Evolutionary conservation across 2,329 filamentous ascomycete genomes (phyloP).

Genomic region (Diaporthe sp.): DNA sequence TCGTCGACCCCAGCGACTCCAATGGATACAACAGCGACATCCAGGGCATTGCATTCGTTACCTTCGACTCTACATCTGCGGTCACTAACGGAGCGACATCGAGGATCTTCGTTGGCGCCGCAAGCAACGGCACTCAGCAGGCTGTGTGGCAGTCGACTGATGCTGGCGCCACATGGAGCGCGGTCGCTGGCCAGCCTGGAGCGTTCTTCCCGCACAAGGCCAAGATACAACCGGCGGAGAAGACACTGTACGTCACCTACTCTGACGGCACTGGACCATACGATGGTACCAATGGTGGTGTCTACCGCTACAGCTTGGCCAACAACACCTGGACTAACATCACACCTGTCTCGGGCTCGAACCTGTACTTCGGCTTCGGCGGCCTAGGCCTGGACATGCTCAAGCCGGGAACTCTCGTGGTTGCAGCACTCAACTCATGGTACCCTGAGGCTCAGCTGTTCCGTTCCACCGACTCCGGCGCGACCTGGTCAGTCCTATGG

Average conservation of each 20-base stretch:
- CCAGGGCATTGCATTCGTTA: constrained; percentile 66
- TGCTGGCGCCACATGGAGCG: constrained; percentile 66
- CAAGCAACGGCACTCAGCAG: constrained; percentile 62
- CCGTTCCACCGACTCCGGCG: constrained; percentile 67
- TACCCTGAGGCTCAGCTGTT: constrained; percentile 71
- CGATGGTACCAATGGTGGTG: constrained; percentile 66
- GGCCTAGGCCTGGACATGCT: constrained; percentile 67
- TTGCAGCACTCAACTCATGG: constrained; percentile 71
- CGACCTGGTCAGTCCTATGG: constrained; percentile 69
- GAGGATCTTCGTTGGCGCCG: constrained; percentile 69
- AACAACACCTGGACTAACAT: constrained; percentile 67
- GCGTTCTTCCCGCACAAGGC: constrained; percentile 69
- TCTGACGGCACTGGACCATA: constrained; percentile 70
- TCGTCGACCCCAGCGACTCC: constrained; percentile 59
- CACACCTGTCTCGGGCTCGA: constrained; percentile 63
- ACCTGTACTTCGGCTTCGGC: constrained; percentile 68
- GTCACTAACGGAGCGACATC: constrained; percentile 62
- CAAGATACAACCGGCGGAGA: constrained; percentile 64
- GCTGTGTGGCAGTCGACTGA: constrained; percentile 69
- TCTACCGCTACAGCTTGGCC: constrained; percentile 68
- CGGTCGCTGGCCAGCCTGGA: constrained; percentile 64
- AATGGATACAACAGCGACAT: constrained; percentile 61
- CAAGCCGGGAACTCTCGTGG: constrained; percentile 69
- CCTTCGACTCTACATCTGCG: constrained; percentile 67
- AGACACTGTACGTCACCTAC: constrained; percentile 68